These are phyloP conservation scores for Monilinia polystroma DNA, from an alignment of 2,329 filamentous ascomycete genomes.

Conservation along the genomic window DNA sequence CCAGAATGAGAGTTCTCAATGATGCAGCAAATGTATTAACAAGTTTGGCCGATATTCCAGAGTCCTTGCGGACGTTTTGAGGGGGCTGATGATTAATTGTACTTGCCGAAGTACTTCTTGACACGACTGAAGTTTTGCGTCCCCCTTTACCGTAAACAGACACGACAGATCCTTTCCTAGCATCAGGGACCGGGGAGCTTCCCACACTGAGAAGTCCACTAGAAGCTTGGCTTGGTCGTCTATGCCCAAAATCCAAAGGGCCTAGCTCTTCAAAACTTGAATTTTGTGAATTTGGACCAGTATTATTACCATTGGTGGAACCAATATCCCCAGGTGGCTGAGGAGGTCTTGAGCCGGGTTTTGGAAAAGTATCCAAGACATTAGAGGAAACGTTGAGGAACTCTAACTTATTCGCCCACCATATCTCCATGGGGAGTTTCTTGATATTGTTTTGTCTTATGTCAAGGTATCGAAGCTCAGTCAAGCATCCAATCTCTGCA, in stretches of 20 bases:
- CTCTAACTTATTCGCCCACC: conserved; percentile 89
- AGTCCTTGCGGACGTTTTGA: conserved; percentile 76
- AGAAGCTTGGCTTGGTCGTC: conserved; percentile 83
- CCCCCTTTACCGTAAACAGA: conserved; percentile 76
- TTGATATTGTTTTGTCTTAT: conserved; percentile 91
- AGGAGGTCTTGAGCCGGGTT: conserved; percentile 70
- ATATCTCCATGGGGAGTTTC: conserved; percentile 87
- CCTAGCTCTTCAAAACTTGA: conserved; percentile 78
- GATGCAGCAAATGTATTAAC: conserved; percentile 86
- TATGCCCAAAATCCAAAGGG: conserved; percentile 58
- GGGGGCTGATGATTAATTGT: conserved; percentile 43
- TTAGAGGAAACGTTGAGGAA: conserved; percentile 95
- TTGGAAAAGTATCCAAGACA: conserved; percentile 85
- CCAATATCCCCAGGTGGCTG: conserved; percentile 56
- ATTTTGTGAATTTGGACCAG: conserved; percentile 50
- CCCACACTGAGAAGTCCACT: conserved; percentile 73
- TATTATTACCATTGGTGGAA: conserved; percentile 27
- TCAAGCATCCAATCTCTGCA: conserved; percentile 81
- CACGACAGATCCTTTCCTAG: conserved; percentile 78
- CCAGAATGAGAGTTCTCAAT: conserved; percentile 78
- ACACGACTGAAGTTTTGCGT: conserved; percentile 82
- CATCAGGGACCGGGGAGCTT: conserved; percentile 63
- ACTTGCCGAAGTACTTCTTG: conserved; percentile 59
- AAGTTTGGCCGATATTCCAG: conserved; percentile 75
- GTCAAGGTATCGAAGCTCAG: conserved; percentile 81